Conservation (phyloP, 2,329 filamentous ascomycete genomes). For the Clonostachys byssicola region DNA sequence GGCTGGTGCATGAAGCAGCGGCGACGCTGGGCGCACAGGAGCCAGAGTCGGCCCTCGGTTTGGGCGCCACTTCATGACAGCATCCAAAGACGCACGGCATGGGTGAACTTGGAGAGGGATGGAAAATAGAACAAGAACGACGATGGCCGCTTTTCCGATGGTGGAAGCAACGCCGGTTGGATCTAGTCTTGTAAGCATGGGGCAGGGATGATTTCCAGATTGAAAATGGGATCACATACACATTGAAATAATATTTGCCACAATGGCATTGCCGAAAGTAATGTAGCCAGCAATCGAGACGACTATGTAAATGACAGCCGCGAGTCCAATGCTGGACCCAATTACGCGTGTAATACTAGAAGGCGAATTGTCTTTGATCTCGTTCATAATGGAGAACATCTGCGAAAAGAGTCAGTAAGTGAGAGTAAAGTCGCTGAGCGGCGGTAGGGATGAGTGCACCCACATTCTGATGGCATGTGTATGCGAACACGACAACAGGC, state of each 20-base stretch:
- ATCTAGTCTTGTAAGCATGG: constrained; percentile 13
- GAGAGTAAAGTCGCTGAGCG: background rate
- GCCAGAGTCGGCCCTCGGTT: constrained; percentile 28
- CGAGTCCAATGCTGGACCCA: constrained; percentile 77
- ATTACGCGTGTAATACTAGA: constrained; percentile 73
- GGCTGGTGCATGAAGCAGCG: constrained; percentile 30
- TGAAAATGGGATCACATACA: constrained; percentile 47
- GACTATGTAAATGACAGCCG: constrained; percentile 82
- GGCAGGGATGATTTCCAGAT: background rate
- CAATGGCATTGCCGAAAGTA: constrained; percentile 86
- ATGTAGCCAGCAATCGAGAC: constrained; percentile 95
- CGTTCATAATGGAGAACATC: constrained; percentile 99
- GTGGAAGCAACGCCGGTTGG: constrained; percentile 66
- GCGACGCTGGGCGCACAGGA: constrained; percentile 14
- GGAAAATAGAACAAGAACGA: constrained; percentile 92
- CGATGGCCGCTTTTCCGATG: constrained; percentile 91
- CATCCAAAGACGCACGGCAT: constrained; percentile 90
- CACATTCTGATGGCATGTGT: constrained; percentile 97
- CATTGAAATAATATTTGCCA: constrained; percentile 92
- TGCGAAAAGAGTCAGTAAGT: constrained; percentile 30
- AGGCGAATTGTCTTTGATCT: constrained; percentile 82
- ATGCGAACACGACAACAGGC: constrained; percentile 97
- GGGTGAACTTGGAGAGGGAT: constrained; percentile 95
- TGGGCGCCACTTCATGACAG: constrained; percentile 89
- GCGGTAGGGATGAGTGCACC: constrained; percentile 15